Evolutionary conservation across 805 yeast genomes (phyloP), one percentile per base, ranked within the genome.

Genomic region (Pichia membranifaciens): DNA sequence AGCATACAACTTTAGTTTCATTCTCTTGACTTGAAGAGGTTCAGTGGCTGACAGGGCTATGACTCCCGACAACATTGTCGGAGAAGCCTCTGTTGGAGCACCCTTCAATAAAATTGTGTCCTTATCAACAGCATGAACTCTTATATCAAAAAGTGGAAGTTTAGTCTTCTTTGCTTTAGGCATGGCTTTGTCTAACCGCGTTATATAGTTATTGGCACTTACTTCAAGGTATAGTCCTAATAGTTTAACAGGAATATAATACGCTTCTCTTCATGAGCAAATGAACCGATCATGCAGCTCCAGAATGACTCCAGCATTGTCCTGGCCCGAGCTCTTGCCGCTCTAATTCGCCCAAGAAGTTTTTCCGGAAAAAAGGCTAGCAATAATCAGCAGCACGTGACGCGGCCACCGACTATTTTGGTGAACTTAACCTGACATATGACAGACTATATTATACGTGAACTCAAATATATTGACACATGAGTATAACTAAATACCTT

Each of bases 61-160:
- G 10, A 79, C 79, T 4, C 99, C 99, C 1, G 84, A 69, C 23
- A 93, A 64, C 6, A 84, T 67, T 3, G 79, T 86, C 2, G 96
- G 81, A 0, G 87, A 74, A 0, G 97, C 96, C 44, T 83, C 90
- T 32, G 75, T 73, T 5, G 84, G 80, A 1, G 83, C 59, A 1
- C 99, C 99, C 55, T 88, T 84, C 29, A 91, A 64, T 8, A 93
- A 76, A 4, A 91, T 66, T 9, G 90, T 91, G 58, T 88, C 93
- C 52, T 81, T 82, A 38, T 86, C 95, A 2, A 75, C 62, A 22
- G 87, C 79, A 43, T 78, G 74, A 33, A 87, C 64, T 45, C 95
- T 71, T 48, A 78, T 72, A 45, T 76, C 72, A 45, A 67, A 68
- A 29, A 67, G 54, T 1, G 68, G 63, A 2, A 68, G 64, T 40